Evolutionary conservation across 768 basidiomycete genomes (phyloP), one percentile per base, ranked within the genome.

Genomic region (Agrocybe praecox): DNA sequence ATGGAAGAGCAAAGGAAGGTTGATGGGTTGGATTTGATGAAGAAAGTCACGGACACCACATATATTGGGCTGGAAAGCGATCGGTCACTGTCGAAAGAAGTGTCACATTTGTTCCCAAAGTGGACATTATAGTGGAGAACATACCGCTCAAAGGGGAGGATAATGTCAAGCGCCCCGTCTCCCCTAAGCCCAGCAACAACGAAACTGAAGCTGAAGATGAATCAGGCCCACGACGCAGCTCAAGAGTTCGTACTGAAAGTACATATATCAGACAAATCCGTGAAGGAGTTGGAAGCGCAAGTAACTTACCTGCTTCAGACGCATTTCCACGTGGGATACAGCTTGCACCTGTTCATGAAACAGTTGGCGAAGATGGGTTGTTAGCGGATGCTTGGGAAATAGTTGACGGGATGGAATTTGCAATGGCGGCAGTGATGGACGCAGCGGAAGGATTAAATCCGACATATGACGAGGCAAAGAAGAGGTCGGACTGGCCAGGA

Each of bases 21-120:
- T 40, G 62, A 4, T 79, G 72, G 68, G 49, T 79, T 5, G 76
- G 78, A 17, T 64, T 69, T 52, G 69, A 73, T 48, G 57, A 65
- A 2, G 4, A 62, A 22, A 68, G 55, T 1, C 62, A 66, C n/a
- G 76, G 72, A 6, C 53, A 62, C 32, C 47, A 65, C 0, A 59
- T 79, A 9, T 77, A 72, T 49, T 76, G 72, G 72, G 69, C 69
- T 3, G 65, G 65, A 15, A 68, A 53, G 19, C 47, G 58, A 1
- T 60, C 49, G 1, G 63, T 78, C 5, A 66, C 56, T 15, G 64
- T 72, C 5, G 69, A 77, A 57, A 44, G 63, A 9, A 73, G 69
- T 43, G 59, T 29, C 26, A 29, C 26, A 4, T 73, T 26, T 62
- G 66, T 46, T 70, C 45, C 45, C 55, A 65, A 21, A 47, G 57